These are phyloP conservation scores for Amanita exitialis DNA, from an alignment of 768 basidiomycete species.

Conservation along the genomic window DNA sequence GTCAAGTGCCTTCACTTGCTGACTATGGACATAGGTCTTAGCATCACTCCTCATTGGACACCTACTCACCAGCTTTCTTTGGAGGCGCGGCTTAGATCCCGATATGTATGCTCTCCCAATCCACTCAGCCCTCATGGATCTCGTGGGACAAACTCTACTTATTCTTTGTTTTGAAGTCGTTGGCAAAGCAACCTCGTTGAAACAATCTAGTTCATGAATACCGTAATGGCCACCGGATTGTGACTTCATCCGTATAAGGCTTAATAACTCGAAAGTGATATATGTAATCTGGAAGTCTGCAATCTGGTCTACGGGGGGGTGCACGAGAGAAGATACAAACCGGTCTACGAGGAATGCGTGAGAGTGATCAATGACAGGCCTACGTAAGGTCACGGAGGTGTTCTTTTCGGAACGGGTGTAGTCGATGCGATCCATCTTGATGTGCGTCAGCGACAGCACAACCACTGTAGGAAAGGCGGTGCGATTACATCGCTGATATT, in stretches of 20 bases:
- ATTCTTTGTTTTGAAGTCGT: slow-evolving; percentile 6
- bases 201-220: not conserved
- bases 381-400: slow-evolving; percentile 15
- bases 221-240: not conserved
- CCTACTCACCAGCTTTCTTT: slow-evolving; percentile 62
- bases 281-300: slow-evolving; percentile 43
- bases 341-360: slow-evolving; percentile 55
- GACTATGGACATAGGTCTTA: slow-evolving; percentile 39
- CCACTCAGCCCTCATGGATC: slow-evolving; percentile 56
- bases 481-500: no score
- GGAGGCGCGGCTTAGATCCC: slow-evolving; percentile 72
- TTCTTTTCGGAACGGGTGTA: slow-evolving; percentile 2
- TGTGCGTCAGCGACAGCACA: not conserved
- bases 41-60: slow-evolving; percentile 62
- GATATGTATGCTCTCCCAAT: slow-evolving; percentile 93
- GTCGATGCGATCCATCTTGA: not conserved
- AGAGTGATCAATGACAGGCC: slow-evolving; percentile 19
- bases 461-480: not conserved
- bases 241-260: not conserved
- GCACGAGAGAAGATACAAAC: slow-evolving; percentile 29
- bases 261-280: slow-evolving; percentile 12
- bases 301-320: no score
- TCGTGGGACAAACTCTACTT: slow-evolving; percentile 5
- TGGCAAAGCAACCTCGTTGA: not conserved
- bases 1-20: not conserved